A percentile compares a stretch with the other conserved stretches of the same genome.
Evolutionary conservation across 352 stramenopile genomes (phyloP).

Genomic region (Phytophthora colocasiae): DNA sequence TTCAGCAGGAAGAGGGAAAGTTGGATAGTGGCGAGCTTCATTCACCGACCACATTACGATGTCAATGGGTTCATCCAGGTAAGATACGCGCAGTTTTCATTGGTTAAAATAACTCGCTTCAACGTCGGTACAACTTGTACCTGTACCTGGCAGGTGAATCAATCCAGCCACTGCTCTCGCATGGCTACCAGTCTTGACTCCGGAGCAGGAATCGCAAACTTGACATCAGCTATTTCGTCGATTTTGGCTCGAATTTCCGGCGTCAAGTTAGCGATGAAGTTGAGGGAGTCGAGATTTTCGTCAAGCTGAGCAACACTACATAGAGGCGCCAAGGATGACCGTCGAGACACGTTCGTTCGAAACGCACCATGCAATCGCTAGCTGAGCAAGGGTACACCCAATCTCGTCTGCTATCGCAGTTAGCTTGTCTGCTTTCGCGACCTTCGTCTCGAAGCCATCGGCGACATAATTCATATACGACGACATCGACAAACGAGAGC

Average conservation of each 20-base stretch:
- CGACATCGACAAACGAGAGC: constrained; percentile 51
- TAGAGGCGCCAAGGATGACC: constrained; percentile 60
- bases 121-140: no score
- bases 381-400: constrained; percentile 49
- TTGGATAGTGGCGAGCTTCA: neutral
- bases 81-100: neutral
- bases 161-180: constrained; percentile 23
- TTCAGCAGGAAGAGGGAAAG: neutral
- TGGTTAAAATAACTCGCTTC: constrained; percentile 1
- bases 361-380: constrained; percentile 63
- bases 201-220: constrained; percentile 17
- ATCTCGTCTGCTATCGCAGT: constrained; percentile 46
- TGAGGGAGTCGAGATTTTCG: constrained; percentile 56
- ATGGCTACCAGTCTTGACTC: constrained; percentile 26
- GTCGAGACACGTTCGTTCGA: constrained; percentile 58
- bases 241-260: constrained; percentile 54
- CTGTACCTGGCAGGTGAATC: no score
- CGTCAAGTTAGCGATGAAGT: constrained; percentile 57
- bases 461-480: constrained; percentile 46
- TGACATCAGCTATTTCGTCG: constrained; percentile 50
- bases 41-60: no score
- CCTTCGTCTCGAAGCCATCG: constrained; percentile 35
- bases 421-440: constrained; percentile 39
- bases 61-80: no score
- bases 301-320: constrained; percentile 58